phyloP scores from a whole-genome alignment of 83 land plant species.

The Thuja plicata region DNA sequence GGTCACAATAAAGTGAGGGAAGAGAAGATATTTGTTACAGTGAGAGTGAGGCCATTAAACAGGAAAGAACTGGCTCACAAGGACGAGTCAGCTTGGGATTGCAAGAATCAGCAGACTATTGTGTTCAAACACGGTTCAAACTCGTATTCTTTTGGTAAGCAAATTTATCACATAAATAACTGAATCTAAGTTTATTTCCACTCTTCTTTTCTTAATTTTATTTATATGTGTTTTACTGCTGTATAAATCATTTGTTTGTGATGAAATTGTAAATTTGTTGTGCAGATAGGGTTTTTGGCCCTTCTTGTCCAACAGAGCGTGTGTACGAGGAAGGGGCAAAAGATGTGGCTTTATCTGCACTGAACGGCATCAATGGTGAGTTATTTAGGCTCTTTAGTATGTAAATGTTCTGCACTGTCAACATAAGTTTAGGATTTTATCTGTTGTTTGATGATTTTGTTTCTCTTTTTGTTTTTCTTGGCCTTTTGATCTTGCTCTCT shows the following conservation, averaged over 20 bases:
- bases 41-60: slow-evolving; percentile 80
- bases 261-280: not conserved
- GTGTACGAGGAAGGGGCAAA: slow-evolving; percentile 96
- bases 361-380: slow-evolving; percentile 90
- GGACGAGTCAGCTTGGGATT: slow-evolving; percentile 85
- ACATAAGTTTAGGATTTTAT: not conserved
- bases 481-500: not conserved
- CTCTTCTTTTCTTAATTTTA: not conserved
- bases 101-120: slow-evolving; percentile 65
- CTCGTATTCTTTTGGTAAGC: slow-evolving; percentile 75
- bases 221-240: not conserved
- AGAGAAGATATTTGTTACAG: slow-evolving; percentile 93
- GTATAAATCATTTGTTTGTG: not conserved
- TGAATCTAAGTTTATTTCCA: not conserved
- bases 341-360: slow-evolving; percentile 86
- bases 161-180: not conserved
- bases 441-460: not conserved
- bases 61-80: slow-evolving; percentile 55
- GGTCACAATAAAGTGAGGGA: slow-evolving; percentile 38
- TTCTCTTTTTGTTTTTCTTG: not conserved
- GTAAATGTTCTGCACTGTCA: not conserved
- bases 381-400: not conserved
- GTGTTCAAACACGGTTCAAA: slow-evolving; percentile 44
- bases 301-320: slow-evolving; percentile 60
- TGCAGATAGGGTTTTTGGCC: slow-evolving; percentile 92